Evolutionary conservation across 2,329 filamentous ascomycete species (phyloP).

Genomic region (Fusarium sp.): DNA sequence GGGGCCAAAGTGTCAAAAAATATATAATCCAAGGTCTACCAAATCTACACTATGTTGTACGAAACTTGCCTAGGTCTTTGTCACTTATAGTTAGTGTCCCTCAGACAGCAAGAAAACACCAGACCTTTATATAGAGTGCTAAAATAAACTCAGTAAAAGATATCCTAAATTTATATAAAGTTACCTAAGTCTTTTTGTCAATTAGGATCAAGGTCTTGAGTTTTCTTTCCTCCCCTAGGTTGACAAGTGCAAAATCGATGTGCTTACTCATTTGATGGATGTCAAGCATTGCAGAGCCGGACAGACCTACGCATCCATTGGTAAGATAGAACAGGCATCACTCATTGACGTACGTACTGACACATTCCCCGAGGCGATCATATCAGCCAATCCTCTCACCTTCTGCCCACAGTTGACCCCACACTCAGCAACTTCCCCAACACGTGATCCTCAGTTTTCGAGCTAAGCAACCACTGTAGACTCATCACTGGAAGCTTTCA

Average conservation of each 20-base stretch:
- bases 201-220: neutral
- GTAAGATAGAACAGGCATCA: slow-evolving; percentile 3
- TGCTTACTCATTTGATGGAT: neutral
- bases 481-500: slow-evolving; percentile 45
- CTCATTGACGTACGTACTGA: slow-evolving; percentile 18
- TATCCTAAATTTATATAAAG: neutral
- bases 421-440: slow-evolving; percentile 30
- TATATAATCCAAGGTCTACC: neutral
- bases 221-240: neutral
- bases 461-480: slow-evolving; percentile 41
- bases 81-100: neutral
- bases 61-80: neutral
- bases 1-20: neutral
- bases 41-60: neutral
- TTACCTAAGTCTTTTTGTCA: neutral
- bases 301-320: neutral
- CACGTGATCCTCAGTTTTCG: slow-evolving; percentile 49
- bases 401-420: slow-evolving; percentile 22
- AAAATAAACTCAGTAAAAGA: too few species aligned
- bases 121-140: neutral
- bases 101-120: neutral
- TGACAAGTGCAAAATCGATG: neutral
- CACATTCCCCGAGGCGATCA: slow-evolving; percentile 7
- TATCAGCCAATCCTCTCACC: slow-evolving; percentile 18
- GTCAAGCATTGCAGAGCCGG: neutral